Evolutionary conservation across 2,329 filamentous ascomycete species (phyloP), one percentile per base, ranked within the genome.

Genomic region (Trichoderma sp.): DNA sequence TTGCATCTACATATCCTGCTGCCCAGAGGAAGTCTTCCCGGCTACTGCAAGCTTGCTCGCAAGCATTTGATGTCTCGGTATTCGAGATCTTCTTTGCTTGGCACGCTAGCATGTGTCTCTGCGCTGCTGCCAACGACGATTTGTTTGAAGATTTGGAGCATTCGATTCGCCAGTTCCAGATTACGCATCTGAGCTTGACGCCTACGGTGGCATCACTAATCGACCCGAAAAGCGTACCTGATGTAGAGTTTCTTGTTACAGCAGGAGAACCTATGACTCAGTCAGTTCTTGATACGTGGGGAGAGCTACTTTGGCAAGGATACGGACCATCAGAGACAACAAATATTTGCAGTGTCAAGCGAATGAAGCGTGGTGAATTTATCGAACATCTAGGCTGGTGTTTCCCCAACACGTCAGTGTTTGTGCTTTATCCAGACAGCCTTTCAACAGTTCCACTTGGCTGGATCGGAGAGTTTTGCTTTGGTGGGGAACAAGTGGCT

Each of bases 51-150:
- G 88, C 91, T 2, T 96, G 91, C 75, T 95, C 92, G 0, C 91
- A 94, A 75, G 91, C 90, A 0, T 97, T 96, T 75, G 92, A 96
- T 75, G 89, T 96, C 2, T 96, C 93, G 0, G 91, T 96, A 0
- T 96, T 96, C 76, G 94, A 97, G 75, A 94, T 96, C 16, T 95
- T 97, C 77, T 96, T 93, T 74, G 84, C 93, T 0, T 96, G 93
- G 91, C 86, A 87, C 58, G 84, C 85, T 39, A 93, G 93, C 4
- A 92, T 95, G 82, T 91, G 90, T 70, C 82, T 97, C 14, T 97
- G 92, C 75, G 87, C 91, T 2, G 90, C 89, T 0, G 86, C 83
- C 0, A 94, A 94, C 72, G 91, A 96, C 73, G 85, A 87, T 1
- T 79, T 96, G 0, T 93, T 95, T 74, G 84, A 83, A 49, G 89